Conservation (phyloP, 148 eudicot species). For the Rhododendron griersonianum region DNA sequence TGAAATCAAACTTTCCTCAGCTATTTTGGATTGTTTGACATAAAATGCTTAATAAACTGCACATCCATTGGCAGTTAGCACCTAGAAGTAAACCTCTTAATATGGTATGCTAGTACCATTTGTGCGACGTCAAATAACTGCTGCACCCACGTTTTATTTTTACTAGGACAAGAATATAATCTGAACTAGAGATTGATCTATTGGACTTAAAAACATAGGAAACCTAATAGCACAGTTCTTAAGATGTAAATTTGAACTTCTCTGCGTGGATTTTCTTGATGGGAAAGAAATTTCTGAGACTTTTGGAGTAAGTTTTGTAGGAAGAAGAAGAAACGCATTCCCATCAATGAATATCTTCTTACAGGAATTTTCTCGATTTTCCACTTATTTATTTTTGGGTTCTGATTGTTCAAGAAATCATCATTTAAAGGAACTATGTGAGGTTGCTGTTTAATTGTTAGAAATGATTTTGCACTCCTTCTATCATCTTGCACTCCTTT, state of each 20-base stretch:
- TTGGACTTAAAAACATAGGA: background rate
- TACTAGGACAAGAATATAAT: background rate
- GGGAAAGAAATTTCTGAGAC: background rate
- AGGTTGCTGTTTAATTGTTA: background rate
- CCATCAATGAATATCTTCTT: background rate
- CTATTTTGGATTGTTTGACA: background rate
- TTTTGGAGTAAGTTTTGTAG: background rate
- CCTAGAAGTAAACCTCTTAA: no score
- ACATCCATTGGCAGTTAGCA: no score
- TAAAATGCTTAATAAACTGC: no score
- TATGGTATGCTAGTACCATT: no score
- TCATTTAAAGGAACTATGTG: background rate
- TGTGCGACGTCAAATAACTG: slow-evolving; percentile 4
- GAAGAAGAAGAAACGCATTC: background rate
- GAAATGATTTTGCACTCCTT: background rate
- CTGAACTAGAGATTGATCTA: no score
- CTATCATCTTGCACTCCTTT: background rate
- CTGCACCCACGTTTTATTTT: background rate
- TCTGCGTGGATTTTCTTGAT: background rate
- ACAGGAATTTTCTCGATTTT: background rate
- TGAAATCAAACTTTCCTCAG: background rate
- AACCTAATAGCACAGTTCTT: background rate
- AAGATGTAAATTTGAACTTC: background rate
- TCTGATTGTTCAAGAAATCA: background rate
- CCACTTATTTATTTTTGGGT: background rate